Conservation (phyloP, 2,329 filamentous ascomycete species). For the Paramyrothecium sp. region DNA sequence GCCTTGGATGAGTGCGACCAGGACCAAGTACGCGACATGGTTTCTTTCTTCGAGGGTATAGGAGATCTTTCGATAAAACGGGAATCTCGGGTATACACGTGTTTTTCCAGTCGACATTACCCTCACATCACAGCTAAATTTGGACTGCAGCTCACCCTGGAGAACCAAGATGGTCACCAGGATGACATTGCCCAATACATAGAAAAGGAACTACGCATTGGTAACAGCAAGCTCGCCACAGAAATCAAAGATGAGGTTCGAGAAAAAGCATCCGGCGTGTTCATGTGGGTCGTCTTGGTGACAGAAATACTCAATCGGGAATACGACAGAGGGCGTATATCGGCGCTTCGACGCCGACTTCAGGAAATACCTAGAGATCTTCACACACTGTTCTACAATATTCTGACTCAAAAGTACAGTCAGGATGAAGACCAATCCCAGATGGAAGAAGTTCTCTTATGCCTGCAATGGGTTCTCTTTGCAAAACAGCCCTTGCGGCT, state of each 20-base stretch:
- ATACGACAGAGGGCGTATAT: constrained; percentile 19
- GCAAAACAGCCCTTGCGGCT: constrained; percentile 39
- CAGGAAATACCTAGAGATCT: too few relatives aligned
- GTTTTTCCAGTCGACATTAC: constrained; percentile 45
- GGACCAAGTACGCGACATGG: constrained; percentile 36
- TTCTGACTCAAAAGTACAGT: too few relatives aligned
- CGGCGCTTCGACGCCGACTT: constrained; percentile 10
- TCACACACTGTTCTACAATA: too few relatives aligned
- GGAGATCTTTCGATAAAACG: constrained; percentile 19
- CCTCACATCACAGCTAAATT: constrained; percentile 33
- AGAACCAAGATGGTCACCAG: constrained; percentile 30
- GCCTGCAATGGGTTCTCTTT: constrained; percentile 52
- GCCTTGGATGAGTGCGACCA: constrained; percentile 49
- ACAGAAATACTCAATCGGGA: constrained; percentile 35
- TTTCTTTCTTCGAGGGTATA: constrained; percentile 37
- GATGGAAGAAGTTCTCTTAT: constrained; percentile 38
- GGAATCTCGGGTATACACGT: constrained; percentile 24
- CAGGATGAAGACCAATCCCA: background rate
- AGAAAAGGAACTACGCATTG: constrained; percentile 3
- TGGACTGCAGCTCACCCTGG: constrained; percentile 27
- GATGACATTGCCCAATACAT: constrained; percentile 17
- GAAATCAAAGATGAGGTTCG: constrained; percentile 20
- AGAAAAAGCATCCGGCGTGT: constrained; percentile 37
- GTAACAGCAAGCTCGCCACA: rapidly evolving
- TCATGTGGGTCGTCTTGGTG: constrained; percentile 43